Percentiles rank a stretch among this genome's conserved stretches.
Conservation (phyloP, 352 stramenopile genomes). For the Phytophthora ramorum region DNA sequence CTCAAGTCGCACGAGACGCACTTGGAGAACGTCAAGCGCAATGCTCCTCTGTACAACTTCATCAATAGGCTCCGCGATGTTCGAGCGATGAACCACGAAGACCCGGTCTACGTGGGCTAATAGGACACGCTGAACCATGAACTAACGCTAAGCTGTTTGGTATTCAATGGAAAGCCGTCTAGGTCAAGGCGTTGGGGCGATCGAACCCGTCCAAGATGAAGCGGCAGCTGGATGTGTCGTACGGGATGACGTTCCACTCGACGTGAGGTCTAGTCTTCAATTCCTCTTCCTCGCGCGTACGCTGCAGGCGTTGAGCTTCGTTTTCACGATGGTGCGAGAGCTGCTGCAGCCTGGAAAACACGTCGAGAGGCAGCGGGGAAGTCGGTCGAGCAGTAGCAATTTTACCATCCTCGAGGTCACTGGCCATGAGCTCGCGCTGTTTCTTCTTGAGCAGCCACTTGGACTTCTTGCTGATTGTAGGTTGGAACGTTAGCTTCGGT, state of each 20-base stretch:
- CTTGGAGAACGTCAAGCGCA: slow-evolving; percentile 55
- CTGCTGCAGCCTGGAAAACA: slow-evolving; percentile 46
- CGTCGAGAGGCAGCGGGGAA: slow-evolving; percentile 22
- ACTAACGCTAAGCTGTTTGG: background rate
- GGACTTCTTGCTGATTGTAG: slow-evolving; percentile 51
- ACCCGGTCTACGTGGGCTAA: slow-evolving; percentile 42
- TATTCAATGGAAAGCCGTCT: background rate
- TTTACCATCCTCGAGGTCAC: background rate
- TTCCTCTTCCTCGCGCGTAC: slow-evolving; percentile 10
- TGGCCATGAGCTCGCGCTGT: slow-evolving; percentile 20
- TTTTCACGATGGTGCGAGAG: slow-evolving; percentile 28
- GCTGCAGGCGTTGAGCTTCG: slow-evolving; percentile 13
- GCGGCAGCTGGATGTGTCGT: slow-evolving; percentile 28
- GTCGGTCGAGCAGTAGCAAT: background rate
- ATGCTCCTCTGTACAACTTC: slow-evolving; percentile 54
- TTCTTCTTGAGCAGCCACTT: slow-evolving; percentile 45
- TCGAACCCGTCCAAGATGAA: slow-evolving; percentile 66
- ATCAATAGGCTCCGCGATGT: slow-evolving; percentile 56
- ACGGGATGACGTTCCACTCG: slow-evolving; percentile 52
- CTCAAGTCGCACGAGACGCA: slow-evolving; percentile 73
- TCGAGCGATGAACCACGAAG: slow-evolving; percentile 52
- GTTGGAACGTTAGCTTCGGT: slow-evolving; percentile 44
- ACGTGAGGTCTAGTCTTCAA: slow-evolving; percentile 1
- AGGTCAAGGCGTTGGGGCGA: slow-evolving; percentile 25
- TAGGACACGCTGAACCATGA: background rate